These are phyloP conservation scores for Phalaenopsis hybrid DNA, from an alignment of 116 monocot genomes.

Conservation along the genomic window DNA sequence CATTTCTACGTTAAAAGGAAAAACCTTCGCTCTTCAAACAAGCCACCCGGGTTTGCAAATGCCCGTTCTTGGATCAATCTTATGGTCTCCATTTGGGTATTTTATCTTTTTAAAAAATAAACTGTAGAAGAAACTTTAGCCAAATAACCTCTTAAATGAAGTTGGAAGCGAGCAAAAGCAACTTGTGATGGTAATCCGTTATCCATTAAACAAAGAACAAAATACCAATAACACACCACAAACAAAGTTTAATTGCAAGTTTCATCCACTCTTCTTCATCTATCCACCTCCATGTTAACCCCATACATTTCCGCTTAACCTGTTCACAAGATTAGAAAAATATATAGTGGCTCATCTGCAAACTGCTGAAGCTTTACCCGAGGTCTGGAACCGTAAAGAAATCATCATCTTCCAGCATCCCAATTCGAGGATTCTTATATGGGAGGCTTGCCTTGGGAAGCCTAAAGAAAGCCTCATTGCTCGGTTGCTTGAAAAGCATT, in stretches of 20 bases:
- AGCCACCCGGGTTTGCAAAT: too few species aligned
- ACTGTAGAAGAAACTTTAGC: too few species aligned
- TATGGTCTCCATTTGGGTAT: too few species aligned
- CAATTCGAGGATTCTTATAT: conserved; percentile 64
- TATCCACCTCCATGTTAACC: neutral
- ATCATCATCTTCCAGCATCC: conserved; percentile 58
- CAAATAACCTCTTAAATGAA: too few species aligned
- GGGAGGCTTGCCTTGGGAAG: conserved; percentile 9
- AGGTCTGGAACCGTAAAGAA: conserved; percentile 94
- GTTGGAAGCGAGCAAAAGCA: too few species aligned
- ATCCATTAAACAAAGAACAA: neutral
- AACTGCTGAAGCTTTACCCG: conserved; percentile 25
- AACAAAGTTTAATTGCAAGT: neutral
- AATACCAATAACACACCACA: neutral
- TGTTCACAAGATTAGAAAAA: neutral
- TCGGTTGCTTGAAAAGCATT: conserved; percentile 24
- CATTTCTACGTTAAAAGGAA: too few species aligned
- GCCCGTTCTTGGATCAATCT: too few species aligned
- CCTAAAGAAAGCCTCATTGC: conserved; percentile 22
- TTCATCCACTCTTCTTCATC: neutral
- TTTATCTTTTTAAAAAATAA: too few species aligned
- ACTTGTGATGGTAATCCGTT: neutral
- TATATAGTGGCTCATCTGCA: neutral
- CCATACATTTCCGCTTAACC: neutral
- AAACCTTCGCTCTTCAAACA: too few species aligned